A percentile compares a stretch with the other conserved stretches of the same genome.
phyloP scores from a whole-genome alignment of 176 grass and related monocot genomes.

The Juncus effusus region DNA sequence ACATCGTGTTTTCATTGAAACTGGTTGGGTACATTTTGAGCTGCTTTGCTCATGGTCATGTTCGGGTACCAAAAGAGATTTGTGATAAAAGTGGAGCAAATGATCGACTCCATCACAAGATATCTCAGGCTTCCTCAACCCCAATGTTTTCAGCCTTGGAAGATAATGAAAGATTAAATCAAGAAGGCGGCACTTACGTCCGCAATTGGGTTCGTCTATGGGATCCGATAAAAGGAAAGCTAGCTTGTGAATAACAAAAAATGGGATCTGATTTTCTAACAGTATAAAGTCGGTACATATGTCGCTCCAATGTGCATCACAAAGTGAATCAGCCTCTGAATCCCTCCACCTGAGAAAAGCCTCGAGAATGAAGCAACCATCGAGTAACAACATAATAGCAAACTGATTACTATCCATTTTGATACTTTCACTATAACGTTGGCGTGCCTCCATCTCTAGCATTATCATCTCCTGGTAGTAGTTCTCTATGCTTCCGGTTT shows the following conservation, averaged over 20 bases:
- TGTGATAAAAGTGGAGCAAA: conserved; percentile 11
- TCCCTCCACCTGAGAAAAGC: background rate
- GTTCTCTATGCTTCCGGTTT: background rate
- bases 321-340: background rate
- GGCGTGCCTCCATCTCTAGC: conserved; percentile 11
- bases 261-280: conserved; percentile 51
- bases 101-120: background rate
- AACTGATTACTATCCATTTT: conserved; percentile 12
- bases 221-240: background rate
- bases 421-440: conserved; percentile 15
- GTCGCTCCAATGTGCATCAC: background rate
- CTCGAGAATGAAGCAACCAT: conserved; percentile 32
- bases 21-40: background rate
- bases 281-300: conserved; percentile 34
- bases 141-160: background rate
- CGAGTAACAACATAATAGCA: conserved; percentile 25
- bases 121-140: too few species aligned
- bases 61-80: conserved; percentile 4
- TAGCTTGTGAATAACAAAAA: conserved; percentile 16
- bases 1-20: background rate
- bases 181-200: background rate
- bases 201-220: background rate
- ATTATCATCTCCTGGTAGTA: background rate
- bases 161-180: background rate
- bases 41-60: background rate